Conservation (phyloP, 2,329 filamentous ascomycete genomes). For the Aspergillus eucalypticola region DNA sequence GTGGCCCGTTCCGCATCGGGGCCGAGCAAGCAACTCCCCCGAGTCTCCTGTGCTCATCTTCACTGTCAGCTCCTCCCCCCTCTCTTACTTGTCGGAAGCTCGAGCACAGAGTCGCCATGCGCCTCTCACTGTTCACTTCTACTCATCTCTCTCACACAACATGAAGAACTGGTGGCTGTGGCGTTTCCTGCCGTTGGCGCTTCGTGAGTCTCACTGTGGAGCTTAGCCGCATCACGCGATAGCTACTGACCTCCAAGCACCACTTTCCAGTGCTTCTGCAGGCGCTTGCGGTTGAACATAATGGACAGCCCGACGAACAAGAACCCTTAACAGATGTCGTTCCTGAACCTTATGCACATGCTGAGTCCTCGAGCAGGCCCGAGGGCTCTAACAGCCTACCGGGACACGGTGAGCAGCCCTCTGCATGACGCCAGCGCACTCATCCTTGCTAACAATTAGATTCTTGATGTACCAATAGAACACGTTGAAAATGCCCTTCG, state of each 20-base stretch:
- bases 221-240: constrained; percentile 9
- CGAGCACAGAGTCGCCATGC: constrained; percentile 34
- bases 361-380: constrained; percentile 25
- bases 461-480: constrained; percentile 21
- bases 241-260: constrained; percentile 22
- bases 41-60: background rate
- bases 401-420: constrained; percentile 31
- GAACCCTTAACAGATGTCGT: constrained; percentile 19
- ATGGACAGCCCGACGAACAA: constrained; percentile 21
- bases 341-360: constrained; percentile 19
- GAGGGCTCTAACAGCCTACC: constrained; percentile 21
- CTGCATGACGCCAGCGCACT: background rate
- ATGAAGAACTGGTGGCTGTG: constrained; percentile 38
- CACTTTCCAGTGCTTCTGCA: constrained; percentile 34
- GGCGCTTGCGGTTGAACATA: constrained; percentile 29
- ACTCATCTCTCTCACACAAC: constrained; percentile 28
- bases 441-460: background rate
- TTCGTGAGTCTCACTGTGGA: constrained; percentile 30
- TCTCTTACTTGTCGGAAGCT: constrained; percentile 3
- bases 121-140: constrained; percentile 26
- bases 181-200: constrained; percentile 35
- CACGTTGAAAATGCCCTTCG: constrained; percentile 35
- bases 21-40: background rate
- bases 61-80: background rate
- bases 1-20: constrained; percentile 33